Evolutionary conservation across 331 rosid species (phyloP).

Genomic region (Malus hybrid): DNA sequence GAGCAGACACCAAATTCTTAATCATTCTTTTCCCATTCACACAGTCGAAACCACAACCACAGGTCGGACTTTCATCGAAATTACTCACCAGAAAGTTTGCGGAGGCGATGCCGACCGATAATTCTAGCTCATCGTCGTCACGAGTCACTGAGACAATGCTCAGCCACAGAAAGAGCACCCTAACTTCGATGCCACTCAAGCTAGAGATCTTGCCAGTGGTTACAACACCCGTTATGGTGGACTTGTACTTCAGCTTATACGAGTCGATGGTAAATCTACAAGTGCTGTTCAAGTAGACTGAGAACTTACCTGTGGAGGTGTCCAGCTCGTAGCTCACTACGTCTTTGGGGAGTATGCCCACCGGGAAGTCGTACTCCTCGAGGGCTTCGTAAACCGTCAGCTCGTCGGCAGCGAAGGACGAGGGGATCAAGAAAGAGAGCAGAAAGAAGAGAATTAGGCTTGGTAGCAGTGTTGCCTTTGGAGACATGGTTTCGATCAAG

Average conservation of each 20-base stretch:
- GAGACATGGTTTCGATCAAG: neutral
- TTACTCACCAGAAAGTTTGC: conserved; percentile 29
- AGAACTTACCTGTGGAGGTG: conserved; percentile 42
- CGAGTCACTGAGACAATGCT: conserved; percentile 30
- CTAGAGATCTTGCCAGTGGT: conserved; percentile 27
- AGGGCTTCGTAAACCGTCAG: conserved; percentile 35
- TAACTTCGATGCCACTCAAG: conserved; percentile 36
- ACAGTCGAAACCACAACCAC: conserved; percentile 61
- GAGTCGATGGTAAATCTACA: conserved; percentile 31
- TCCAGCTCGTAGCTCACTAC: conserved; percentile 30
- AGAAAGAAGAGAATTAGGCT: conserved; percentile 13
- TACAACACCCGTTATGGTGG: conserved; percentile 41
- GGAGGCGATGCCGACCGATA: conserved; percentile 51
- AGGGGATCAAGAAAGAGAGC: conserved; percentile 12
- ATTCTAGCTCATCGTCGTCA: conserved; percentile 23
- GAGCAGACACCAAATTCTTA: conserved; percentile 13
- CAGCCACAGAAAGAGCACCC: conserved; percentile 35
- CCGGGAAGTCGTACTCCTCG: conserved; percentile 38
- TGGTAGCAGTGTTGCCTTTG: neutral
- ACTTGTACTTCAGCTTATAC: conserved; percentile 37
- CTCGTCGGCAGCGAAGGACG: neutral
- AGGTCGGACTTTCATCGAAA: conserved; percentile 36
- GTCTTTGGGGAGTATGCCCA: conserved; percentile 51
- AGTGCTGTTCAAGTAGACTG: conserved; percentile 25
- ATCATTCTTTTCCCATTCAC: conserved; percentile 7